Percentiles rank a stretch among this genome's conserved stretches.
Conservation (phyloP, 371 early-diverging fungal species). For the Chytridium lagenaria region DNA sequence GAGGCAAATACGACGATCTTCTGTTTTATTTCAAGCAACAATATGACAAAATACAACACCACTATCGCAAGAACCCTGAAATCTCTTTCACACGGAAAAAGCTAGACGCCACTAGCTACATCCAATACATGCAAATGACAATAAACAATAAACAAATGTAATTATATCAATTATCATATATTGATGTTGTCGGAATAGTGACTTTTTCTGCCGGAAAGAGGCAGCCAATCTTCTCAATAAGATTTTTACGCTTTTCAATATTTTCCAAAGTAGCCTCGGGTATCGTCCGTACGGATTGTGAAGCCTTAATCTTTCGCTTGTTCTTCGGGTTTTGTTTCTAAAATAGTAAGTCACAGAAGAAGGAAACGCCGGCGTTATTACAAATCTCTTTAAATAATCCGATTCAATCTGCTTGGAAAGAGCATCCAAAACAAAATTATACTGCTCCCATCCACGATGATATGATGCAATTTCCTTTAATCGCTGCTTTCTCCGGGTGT, state of each 20-base stretch:
- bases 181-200: conserved; percentile 67
- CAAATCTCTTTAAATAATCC: conserved; percentile 82
- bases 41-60: conserved; percentile 81
- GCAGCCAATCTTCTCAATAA: conserved; percentile 65
- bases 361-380: conserved; percentile 48
- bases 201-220: conserved; percentile 75
- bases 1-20: conserved; percentile 83
- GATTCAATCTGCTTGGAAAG: conserved; percentile 85
- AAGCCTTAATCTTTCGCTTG: conserved; percentile 64
- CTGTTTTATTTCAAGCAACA: conserved; percentile 88
- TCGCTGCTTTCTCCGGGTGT: conserved; percentile 68
- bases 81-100: conserved; percentile 42
- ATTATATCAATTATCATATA: conserved; percentile 49
- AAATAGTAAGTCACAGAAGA: conserved; percentile 39
- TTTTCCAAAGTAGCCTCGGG: conserved; percentile 61
- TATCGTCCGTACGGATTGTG: conserved; percentile 55
- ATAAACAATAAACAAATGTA: background rate
- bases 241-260: conserved; percentile 61
- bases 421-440: conserved; percentile 83
- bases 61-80: conserved; percentile 60
- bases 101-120: conserved; percentile 38
- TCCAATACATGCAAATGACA: conserved; percentile 32
- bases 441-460: conserved; percentile 87
- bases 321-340: conserved; percentile 77
- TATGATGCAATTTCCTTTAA: conserved; percentile 72